Percentiles rank a stretch among this genome's conserved stretches.
These are phyloP conservation scores for Thinopyrum elongatum DNA, from an alignment of 176 grass and related monocot genomes.

Conservation along the genomic window DNA sequence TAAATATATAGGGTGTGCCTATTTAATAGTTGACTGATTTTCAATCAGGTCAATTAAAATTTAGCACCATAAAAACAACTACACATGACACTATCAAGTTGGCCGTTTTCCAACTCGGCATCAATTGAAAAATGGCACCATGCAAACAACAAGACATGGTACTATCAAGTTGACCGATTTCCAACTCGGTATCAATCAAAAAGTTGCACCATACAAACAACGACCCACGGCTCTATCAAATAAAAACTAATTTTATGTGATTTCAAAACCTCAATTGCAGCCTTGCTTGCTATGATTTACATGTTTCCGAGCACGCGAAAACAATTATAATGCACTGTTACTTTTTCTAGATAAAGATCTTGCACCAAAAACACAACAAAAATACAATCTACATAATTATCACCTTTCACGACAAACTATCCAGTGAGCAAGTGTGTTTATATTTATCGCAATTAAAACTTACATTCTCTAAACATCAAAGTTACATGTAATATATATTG, in stretches of 20 bases:
- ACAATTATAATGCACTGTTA: neutral
- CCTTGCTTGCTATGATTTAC: neutral
- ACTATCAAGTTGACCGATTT: no score
- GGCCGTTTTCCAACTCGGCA: no score
- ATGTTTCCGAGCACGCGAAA: neutral
- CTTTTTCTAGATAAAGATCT: neutral
- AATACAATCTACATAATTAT: neutral
- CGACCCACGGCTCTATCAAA: neutral
- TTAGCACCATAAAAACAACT: no score
- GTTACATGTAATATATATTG: neutral
- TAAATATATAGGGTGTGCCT: no score
- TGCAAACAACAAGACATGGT: no score
- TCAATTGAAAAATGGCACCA: no score
- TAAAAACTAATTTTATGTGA: neutral
- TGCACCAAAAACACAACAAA: neutral
- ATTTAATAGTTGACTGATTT: no score
- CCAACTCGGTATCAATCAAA: no score
- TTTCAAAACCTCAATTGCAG: neutral
- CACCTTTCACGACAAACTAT: neutral
- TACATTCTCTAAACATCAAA: neutral
- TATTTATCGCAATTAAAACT: neutral
- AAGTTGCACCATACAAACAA: no score
- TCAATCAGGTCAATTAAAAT: no score
- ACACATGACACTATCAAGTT: no score
- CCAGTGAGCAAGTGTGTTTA: neutral